Conservation (phyloP, 2,329 filamentous ascomycete species). For the Alternaria hordeiaustralica region DNA sequence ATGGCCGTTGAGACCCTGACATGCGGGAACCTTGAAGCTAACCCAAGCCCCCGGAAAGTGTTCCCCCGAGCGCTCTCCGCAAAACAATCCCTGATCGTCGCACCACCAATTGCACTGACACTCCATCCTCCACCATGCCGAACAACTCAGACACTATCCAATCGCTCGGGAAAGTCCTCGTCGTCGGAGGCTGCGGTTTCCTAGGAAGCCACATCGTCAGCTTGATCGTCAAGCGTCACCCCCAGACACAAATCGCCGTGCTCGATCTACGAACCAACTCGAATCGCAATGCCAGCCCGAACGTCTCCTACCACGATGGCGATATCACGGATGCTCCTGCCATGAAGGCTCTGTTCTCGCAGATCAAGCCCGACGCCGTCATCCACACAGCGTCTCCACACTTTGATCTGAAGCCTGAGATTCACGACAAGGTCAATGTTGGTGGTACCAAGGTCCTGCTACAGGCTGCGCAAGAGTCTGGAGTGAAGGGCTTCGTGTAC, state of each 20-base stretch:
- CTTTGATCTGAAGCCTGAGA: constrained; percentile 46
- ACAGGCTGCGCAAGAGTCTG: constrained; percentile 54
- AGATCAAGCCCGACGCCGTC: constrained; percentile 55
- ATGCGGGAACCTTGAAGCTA: constrained; percentile 13
- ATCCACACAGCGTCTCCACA: constrained; percentile 60
- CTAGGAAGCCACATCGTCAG: constrained; percentile 59
- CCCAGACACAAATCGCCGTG: constrained; percentile 54
- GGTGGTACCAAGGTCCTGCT: constrained; percentile 58
- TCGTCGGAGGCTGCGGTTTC: constrained; percentile 60
- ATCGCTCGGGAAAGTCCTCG: constrained; percentile 55
- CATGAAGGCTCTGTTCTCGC: constrained; percentile 51
- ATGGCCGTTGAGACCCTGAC: constrained; percentile 14
- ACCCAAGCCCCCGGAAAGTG: constrained; percentile 16
- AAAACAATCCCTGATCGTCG: constrained; percentile 14
- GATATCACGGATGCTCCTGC: constrained; percentile 57
- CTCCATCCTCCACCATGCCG: constrained; percentile 23
- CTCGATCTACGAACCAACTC: constrained; percentile 55
- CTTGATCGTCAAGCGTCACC: constrained; percentile 51
- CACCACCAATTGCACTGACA: constrained; percentile 15
- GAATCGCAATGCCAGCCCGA: constrained; percentile 49
- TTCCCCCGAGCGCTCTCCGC: constrained; percentile 26
- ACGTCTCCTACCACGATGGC: constrained; percentile 57
- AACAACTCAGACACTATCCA: constrained; percentile 21
- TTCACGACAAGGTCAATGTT: constrained; percentile 60
- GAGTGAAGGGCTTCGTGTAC: constrained; percentile 61